Evolutionary conservation across 805 yeast species (phyloP).

Genomic region (Aciculoconidium aculeatum): DNA sequence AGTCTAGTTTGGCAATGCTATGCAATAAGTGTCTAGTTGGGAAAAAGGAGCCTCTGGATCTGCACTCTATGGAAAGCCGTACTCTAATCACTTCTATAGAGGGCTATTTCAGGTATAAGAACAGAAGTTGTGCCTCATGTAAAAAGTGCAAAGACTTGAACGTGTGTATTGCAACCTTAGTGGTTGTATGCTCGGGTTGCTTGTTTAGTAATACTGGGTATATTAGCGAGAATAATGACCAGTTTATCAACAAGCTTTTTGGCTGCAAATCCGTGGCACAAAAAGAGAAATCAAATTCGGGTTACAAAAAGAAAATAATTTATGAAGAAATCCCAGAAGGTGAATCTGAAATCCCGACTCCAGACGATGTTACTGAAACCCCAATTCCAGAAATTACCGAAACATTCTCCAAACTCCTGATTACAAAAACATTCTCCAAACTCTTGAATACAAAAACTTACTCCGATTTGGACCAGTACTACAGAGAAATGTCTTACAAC

Average conservation of each 20-base stretch:
- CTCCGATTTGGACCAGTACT: conserved; percentile 48
- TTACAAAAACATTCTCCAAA: too few species aligned
- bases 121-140: conserved; percentile 44
- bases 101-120: conserved; percentile 45
- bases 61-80: conserved; percentile 49
- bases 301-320: too few species aligned
- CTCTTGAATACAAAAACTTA: too few species aligned
- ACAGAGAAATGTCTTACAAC: conserved; percentile 54
- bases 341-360: too few species aligned
- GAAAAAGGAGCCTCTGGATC: conserved; percentile 37
- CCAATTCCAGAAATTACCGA: too few species aligned
- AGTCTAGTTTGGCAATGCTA: conserved; percentile 46
- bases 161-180: conserved; percentile 19
- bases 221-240: conserved; percentile 42
- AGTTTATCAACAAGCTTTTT: conserved; percentile 40
- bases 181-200: conserved; percentile 39
- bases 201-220: conserved; percentile 20
- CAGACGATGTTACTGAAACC: too few species aligned
- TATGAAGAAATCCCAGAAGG: too few species aligned
- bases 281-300: conserved; percentile 9
- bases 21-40: conserved; percentile 39
- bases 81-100: conserved; percentile 44
- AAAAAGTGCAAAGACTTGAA: conserved; percentile 34
- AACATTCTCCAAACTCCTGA: background rate
- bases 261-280: conserved; percentile 26